Evolutionary conservation across 1,284 basidiomycete genomes (phyloP).

Genomic region (Fomitopsis pinicola): DNA sequence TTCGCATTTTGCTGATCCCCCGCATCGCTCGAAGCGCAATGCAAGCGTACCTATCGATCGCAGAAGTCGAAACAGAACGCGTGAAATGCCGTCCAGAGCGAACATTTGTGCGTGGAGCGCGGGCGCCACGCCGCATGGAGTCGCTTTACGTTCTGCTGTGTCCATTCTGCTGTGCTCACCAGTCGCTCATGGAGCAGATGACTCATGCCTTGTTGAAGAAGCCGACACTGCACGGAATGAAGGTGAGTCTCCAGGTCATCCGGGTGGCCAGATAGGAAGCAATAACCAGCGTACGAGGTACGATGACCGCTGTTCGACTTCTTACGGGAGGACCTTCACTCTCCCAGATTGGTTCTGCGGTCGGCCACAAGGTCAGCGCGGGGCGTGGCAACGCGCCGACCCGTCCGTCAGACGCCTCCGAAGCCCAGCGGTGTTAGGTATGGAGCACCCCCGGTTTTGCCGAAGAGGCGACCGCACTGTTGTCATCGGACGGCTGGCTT

Average conservation of each 20-base stretch:
- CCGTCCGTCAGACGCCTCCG: background rate
- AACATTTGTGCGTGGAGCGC: background rate
- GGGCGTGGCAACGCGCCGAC: background rate
- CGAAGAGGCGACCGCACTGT: background rate
- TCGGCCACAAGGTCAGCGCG: background rate
- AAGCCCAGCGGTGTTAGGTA: background rate
- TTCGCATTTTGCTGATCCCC: too few relatives aligned
- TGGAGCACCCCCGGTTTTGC: background rate
- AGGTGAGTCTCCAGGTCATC: background rate
- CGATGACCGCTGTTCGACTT: background rate
- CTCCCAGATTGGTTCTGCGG: background rate
- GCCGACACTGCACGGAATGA: background rate
- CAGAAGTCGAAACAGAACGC: background rate
- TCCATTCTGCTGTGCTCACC: background rate
- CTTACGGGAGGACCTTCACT: slow-evolving; percentile 1
- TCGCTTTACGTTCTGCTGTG: background rate
- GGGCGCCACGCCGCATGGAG: background rate
- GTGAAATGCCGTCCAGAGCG: background rate
- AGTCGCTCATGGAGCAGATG: background rate
- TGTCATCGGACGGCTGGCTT: background rate
- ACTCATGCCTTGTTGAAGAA: background rate
- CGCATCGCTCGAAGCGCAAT: background rate
- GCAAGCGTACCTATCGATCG: background rate
- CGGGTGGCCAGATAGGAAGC: background rate
- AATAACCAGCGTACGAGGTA: background rate